phyloP scores from a whole-genome alignment of 768 basidiomycete genomes.

The Leccinum ochraceum region DNA sequence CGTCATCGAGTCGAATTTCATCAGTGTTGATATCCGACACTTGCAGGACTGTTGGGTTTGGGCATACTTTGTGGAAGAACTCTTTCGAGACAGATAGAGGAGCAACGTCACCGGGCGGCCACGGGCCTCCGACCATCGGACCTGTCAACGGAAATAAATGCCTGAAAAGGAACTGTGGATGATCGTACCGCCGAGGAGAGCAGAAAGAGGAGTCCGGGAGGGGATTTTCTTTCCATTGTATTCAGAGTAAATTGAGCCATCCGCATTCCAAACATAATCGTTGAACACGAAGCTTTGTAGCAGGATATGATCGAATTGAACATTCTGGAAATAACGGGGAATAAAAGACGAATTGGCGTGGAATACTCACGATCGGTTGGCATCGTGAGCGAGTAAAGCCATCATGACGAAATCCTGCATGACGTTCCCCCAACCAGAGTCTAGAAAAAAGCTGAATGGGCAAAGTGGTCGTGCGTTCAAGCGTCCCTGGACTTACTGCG shows the following conservation, averaged over 20 bases:
- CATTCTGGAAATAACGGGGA: neutral
- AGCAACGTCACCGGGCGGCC: constrained; percentile 32
- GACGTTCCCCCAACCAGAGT: constrained; percentile 42
- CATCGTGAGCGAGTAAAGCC: constrained; percentile 35
- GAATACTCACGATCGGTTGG: constrained; percentile 37
- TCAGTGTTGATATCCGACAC: constrained; percentile 32
- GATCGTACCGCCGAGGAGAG: constrained; percentile 38
- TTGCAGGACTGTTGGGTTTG: constrained; percentile 35
- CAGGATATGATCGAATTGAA: constrained; percentile 6
- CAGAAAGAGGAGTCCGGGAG: constrained; percentile 43
- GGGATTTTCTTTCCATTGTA: constrained; percentile 40
- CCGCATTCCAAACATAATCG: constrained; percentile 43
- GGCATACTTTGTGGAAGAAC: constrained; percentile 44
- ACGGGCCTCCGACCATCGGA: constrained; percentile 42
- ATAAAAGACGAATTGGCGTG: neutral
- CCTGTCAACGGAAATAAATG: constrained; percentile 29
- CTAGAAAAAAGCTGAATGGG: constrained; percentile 20
- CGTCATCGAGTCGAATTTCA: constrained; percentile 25
- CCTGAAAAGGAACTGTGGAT: neutral
- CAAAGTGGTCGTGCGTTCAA: neutral
- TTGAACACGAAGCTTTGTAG: constrained; percentile 42
- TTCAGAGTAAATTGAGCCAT: constrained; percentile 37
- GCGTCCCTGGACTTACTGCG: constrained; percentile 26
- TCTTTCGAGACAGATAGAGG: constrained; percentile 37
- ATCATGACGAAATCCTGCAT: constrained; percentile 43